Evolutionary conservation across 2,329 filamentous ascomycete genomes (phyloP), one percentile per base, ranked within the genome.

Genomic region (Aureobasidium mangrovei): DNA sequence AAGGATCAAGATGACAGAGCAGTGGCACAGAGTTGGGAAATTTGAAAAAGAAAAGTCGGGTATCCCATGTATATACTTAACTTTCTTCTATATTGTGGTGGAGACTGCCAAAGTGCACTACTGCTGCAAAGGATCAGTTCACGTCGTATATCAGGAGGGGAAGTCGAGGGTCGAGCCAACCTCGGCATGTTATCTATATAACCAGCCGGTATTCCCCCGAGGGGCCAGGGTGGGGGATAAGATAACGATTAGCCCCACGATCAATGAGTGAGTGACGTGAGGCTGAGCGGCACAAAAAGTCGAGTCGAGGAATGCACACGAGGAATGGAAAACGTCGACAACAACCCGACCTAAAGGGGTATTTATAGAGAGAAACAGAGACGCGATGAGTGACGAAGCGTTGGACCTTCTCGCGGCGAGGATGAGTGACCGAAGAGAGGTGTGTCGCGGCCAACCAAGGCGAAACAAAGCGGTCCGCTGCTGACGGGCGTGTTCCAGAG

Each of bases 401-500:
- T 7, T 52, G 7, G 48, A 52, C 5, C 31, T 38, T 7, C 48
- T 52, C 32, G 48, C 48, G 8, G 48, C 43, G 26, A 36, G 48
- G 31, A 38, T 52, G 24, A 36, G 32, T 29, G 18, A 40, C 4
- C 33, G 48, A 31, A 35, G 24, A 41, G 29, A 43, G 40, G 48
- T 52, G 43, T 52, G 9, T 35, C n/a, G 26, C 12, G 48, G 26
- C 32, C 32, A 35, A 7, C 10, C 18, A 18, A 18, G 18, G 18
- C 18, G 18, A 18, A 18, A 18, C 18, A 18, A 18, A 18, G 18
- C 18, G 18, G 18, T 1, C 18, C 18, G 18, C 18, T 29, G 5
- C 39, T 42, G 39, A 52, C 36, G 3, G 39, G 10, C 28, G 27
- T 28, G 40, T 44, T 31, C 29, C 36, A 57, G 57, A 48, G 38